Base-by-base conservation (phyloP, 2,329 filamentous ascomycete genomes). In the Colletotrichum simmondsii region DNA sequence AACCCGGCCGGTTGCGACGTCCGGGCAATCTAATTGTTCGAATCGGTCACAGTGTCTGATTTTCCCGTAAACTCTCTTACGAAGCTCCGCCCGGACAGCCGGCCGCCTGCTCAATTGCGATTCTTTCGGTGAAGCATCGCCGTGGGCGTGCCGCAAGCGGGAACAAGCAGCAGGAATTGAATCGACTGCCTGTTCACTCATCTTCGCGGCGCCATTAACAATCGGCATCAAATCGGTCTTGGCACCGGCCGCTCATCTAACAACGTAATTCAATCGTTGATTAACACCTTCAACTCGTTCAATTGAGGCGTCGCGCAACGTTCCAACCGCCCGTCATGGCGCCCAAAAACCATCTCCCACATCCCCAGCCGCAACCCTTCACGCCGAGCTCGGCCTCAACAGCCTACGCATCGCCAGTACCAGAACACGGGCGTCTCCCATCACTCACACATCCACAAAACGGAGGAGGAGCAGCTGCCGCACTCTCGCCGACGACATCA, bases 341-440 rank as follows among this genome's bases (percentile, higher is more conserved):
- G 26, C 53, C 69, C 26, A 65, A 42, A 42, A 37, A 63, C 12
- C 53, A 62, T 26, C 46, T 30, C 4, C 65, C 30, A 14, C 59
- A 62, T 35, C 46, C 22, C 28, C 68, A 66, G 28, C 65, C 53
- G 24, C 65, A 65, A 14, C 46, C 60, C 2, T 73, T 60, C 54
- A 66, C 71, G 35, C 60, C 67, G 46, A 65, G 24, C 46, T 73
- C 71, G 56, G 53, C 67, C 67, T 66, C 67, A 12, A 52, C 65
- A 46, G 56, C 65, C 54, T 73, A 73, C 54, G 70, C 54, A 30
- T 73, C 70, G 42, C 70, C 70, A 19, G 70, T 59, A 5, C 65
- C 70, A 32, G 67, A 71, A 53, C 30, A 73, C n/a, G 54, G 54
- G 5, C 67, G 60, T 16, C 35, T 73, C 16, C 67, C 65, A 24